These are phyloP conservation scores for Millerago galiae DNA, from an alignment of 805 yeast species.

Conservation along the genomic window DNA sequence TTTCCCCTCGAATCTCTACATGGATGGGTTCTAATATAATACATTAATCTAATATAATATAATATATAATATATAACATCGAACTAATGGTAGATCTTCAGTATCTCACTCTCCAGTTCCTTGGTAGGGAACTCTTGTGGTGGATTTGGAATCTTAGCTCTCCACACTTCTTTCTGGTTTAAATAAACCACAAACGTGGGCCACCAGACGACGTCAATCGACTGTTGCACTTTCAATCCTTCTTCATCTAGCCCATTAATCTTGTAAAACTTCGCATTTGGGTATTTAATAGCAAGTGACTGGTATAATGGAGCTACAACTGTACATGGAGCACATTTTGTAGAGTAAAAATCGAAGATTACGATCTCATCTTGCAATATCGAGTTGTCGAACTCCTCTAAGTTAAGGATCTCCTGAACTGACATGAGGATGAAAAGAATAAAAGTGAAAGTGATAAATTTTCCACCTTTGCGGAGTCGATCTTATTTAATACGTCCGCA, in stretches of 20 bases:
- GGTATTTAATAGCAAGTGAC: constrained; percentile 13
- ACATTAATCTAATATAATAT: too few relatives aligned
- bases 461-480: too few relatives aligned
- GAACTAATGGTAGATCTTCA: constrained; percentile 13
- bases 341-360: constrained; percentile 22
- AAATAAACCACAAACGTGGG: constrained; percentile 22
- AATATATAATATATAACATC: too few relatives aligned
- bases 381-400: too few relatives aligned
- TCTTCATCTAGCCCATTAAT: constrained; percentile 18
- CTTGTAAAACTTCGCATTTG: constrained; percentile 18
- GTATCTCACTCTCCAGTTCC: constrained; percentile 18
- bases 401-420: too few relatives aligned
- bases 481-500: too few relatives aligned
- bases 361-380: constrained; percentile 4
- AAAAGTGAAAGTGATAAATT: too few relatives aligned
- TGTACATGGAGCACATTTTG: constrained; percentile 20
- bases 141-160: constrained; percentile 23
- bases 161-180: constrained; percentile 19
- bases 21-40: too few relatives aligned
- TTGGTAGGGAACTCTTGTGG: constrained; percentile 20
- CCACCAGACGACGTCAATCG: constrained; percentile 23
- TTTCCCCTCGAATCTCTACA: too few relatives aligned
- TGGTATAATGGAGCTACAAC: constrained; percentile 22
- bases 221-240: constrained; percentile 16
- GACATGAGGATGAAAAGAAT: too few relatives aligned